Percentiles rank a stretch among this genome's conserved stretches.
These are phyloP conservation scores for Citrus unshiu DNA, from an alignment of 345 rosid genomes.

Conservation along the genomic window DNA sequence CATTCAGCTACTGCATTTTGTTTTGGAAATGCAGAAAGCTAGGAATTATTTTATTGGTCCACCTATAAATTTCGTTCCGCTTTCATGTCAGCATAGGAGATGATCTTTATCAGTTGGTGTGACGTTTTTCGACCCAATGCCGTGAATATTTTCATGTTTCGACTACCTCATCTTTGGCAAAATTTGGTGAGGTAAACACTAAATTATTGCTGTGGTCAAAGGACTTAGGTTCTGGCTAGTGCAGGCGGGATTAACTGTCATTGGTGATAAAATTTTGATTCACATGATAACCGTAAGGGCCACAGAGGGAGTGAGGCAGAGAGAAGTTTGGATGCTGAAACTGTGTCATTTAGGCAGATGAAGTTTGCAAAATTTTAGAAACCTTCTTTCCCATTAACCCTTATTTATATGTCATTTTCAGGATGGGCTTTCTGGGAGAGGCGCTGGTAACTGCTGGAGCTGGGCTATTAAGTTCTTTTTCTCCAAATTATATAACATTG, in stretches of 20 bases:
- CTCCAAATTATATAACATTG: constrained; percentile 41
- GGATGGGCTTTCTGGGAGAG: constrained; percentile 49
- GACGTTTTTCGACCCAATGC: not conserved
- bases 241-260: not conserved
- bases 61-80: not conserved
- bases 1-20: not conserved
- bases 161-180: not conserved
- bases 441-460: constrained; percentile 44
- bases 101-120: not conserved
- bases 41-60: not conserved
- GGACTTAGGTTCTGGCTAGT: not conserved
- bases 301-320: not conserved
- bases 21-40: not conserved
- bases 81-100: not conserved
- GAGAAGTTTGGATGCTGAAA: not conserved
- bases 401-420: constrained; percentile 12
- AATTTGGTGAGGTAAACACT: not conserved
- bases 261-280: not conserved
- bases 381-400: not conserved
- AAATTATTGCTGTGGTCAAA: not conserved
- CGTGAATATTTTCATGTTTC: not conserved
- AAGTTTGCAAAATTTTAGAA: not conserved
- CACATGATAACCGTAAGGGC: not conserved
- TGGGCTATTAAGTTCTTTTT: constrained; percentile 50
- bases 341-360: not conserved